Evolutionary conservation across 768 basidiomycete species (phyloP), one percentile per base, ranked within the genome.

Genomic region (Coprinellus aureogranulatus): DNA sequence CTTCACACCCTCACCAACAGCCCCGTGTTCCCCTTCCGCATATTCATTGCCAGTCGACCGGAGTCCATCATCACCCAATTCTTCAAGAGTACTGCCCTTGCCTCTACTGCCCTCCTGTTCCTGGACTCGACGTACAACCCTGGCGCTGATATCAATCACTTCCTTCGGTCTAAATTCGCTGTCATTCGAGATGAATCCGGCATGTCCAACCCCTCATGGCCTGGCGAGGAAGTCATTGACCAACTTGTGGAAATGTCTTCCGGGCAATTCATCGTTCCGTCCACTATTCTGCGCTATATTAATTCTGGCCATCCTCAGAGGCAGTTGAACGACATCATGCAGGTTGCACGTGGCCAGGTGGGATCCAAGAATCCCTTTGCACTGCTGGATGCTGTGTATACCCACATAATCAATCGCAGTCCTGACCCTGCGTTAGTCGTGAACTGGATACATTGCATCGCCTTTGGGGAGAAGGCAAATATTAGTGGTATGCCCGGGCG

Each of bases 21-120:
- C 18, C 4, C 22, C 2, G 20, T 18, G 4, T 44, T 57, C 22
- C 55, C 55, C 23, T 57, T 57, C 25, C 37, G 37, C 11, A 49
- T 57, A 4, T 11, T 50, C 22, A 18, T 57, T 11, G 55, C 55
- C 3, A 57, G 55, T 20, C 55, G 55, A 3, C 47, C 55, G 6
- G 55, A 57, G 37, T 10, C 10, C 9, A 31, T 30, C 23, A 50
- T 57, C 16, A 16, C 11, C 3, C 28, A 46, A 1, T 46, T 46
- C n/a, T 49, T 50, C 14, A 11, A 22, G 0, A 31, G 22, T 18
- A 18, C 14, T 6, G 46, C 16, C 12, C 14, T 2, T 18, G 11
- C 14, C 4, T 30, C 37, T 2, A 2, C 6, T 2, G 6, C n/a
- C 34, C 14, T 37, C 3, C 30, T 57, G 5, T 28, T 1, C 12